A percentile compares a stretch with the other conserved stretches of the same genome.
These are phyloP conservation scores for Penicillium paneum DNA, from an alignment of 2,329 filamentous ascomycete species.

Conservation along the genomic window DNA sequence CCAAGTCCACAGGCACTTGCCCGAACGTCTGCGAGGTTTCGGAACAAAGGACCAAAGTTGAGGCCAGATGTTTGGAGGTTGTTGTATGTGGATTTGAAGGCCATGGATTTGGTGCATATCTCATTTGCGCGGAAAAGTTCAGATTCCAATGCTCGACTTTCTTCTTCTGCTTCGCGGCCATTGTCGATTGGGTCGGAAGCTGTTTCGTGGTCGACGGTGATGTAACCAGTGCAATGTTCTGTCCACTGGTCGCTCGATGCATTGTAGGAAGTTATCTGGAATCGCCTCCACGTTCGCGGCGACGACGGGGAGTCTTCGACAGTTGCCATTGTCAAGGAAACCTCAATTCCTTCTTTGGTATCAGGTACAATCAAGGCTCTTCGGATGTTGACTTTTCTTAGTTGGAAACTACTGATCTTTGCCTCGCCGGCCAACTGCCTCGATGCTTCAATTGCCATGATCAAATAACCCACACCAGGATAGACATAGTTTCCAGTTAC, in stretches of 20 bases:
- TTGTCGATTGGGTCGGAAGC: slow-evolving; percentile 2
- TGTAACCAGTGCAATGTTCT: slow-evolving; percentile 35
- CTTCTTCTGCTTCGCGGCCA: slow-evolving; percentile 13
- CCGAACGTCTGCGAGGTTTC: slow-evolving; percentile 26
- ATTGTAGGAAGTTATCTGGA: slow-evolving; percentile 33
- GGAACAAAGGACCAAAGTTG: slow-evolving; percentile 32
- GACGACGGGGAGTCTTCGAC: slow-evolving; percentile 20
- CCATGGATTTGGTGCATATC: slow-evolving; percentile 22
- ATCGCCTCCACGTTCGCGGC: slow-evolving; percentile 27
- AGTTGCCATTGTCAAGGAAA: slow-evolving; percentile 25
- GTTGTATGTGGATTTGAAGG: slow-evolving; percentile 26
- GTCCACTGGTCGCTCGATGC: slow-evolving; percentile 30
- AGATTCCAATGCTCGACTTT: slow-evolving; percentile 13
- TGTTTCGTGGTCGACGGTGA: slow-evolving; percentile 22
- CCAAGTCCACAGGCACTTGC: slow-evolving; percentile 18
- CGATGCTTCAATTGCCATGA: slow-evolving; percentile 31
- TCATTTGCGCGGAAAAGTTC: slow-evolving; percentile 11
- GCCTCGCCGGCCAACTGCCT: slow-evolving; percentile 21
- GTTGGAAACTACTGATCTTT: slow-evolving; percentile 13
- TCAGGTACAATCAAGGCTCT: slow-evolving; percentile 31
- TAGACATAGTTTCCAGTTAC: slow-evolving; percentile 24
- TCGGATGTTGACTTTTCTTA: slow-evolving; percentile 28
- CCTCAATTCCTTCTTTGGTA: slow-evolving; percentile 31
- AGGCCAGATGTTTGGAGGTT: slow-evolving; percentile 29
- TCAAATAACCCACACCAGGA: slow-evolving; percentile 29